A percentile compares a stretch with the other conserved stretches of the same genome.
Evolutionary conservation across 768 basidiomycete genomes (phyloP).

Genomic region (Mycena crocata): DNA sequence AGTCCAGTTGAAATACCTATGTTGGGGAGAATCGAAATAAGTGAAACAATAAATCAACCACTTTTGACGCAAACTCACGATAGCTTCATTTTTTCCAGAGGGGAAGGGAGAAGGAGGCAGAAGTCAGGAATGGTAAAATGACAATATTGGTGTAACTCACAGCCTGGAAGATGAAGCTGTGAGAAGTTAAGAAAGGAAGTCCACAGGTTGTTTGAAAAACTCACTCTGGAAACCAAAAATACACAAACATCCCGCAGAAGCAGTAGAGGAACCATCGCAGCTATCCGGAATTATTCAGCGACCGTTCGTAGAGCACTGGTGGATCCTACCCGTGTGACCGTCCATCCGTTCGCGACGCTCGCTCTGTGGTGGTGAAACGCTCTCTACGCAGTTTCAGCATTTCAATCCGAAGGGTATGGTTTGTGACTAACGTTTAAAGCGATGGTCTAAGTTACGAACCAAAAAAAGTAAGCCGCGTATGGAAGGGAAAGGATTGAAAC

Average conservation of each 20-base stretch:
- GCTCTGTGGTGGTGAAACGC: conserved; percentile 55
- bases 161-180: conserved; percentile 47
- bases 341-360: conserved; percentile 37
- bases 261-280: conserved; percentile 55
- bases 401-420: not conserved
- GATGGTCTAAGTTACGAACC: not conserved
- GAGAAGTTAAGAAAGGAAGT: too few relatives aligned
- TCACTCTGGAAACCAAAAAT: conserved; percentile 38
- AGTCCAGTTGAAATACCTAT: too few relatives aligned
- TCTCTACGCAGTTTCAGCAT: conserved; percentile 44
- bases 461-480: not conserved
- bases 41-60: too few relatives aligned
- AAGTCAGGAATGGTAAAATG: too few relatives aligned
- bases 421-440: conserved; percentile 19
- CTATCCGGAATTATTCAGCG: conserved; percentile 28
- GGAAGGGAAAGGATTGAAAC: too few relatives aligned
- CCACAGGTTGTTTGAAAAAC: too few relatives aligned
- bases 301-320: too few relatives aligned
- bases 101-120: too few relatives aligned
- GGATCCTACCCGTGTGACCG: conserved; percentile 25
- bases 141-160: too few relatives aligned
- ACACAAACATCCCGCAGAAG: conserved; percentile 46
- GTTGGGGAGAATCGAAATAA: too few relatives aligned
- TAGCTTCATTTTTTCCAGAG: too few relatives aligned
- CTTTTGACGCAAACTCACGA: too few relatives aligned